Evolutionary conservation across 106 monocot genomes (phyloP), one percentile per base, ranked within the genome.

Genomic region (Alisma plantagoaquatica): DNA sequence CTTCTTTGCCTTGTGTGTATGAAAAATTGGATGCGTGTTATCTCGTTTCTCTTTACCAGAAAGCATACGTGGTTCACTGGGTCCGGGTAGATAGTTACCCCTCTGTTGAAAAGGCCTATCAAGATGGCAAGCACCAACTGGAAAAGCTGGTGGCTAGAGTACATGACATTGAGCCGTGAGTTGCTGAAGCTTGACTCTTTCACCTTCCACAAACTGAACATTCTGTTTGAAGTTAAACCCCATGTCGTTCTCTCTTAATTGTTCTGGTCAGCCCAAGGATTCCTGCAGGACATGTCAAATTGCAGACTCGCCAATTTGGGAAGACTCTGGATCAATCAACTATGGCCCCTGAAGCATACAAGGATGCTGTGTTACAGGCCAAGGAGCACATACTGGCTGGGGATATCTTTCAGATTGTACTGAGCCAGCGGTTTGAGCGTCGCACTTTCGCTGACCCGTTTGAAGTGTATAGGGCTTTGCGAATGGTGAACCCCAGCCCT

Each of bases 401-500:
- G 29, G 96, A 98, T 70, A 88, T 98, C 43, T 98, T 98, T 48
- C 96, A 98, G 62, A 82, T 98, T 35, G 96, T 98, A 60, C 74
- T 98, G 59, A 98, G 96, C 61, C 96, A 98, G 54, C 78, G 96
- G 26, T 98, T 98, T 79, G 81, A 89, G 65, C 72, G 85, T 31
- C 66, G 82, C 11, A 98, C 96, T 54, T 85, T 78, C 71, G 84
- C 89, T 43, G 84, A 89, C 51, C 96, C 89, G 35, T 98, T 98
- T 74, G 96, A 98, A 71, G 78, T 98, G 21, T 98, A 98, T 38
- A 81, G 96, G 67, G 70, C 96, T 62, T 65, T 98, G 27, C 73
- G 96, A 57, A 70, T 90, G 29, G 96, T 98, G 47, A 98, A 98
- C 72, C 96, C 96, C 51, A 98, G 96, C 63, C 96, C 96, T 12